Conservation (phyloP, 441 rosid species). For the Corymbia calophylla region DNA sequence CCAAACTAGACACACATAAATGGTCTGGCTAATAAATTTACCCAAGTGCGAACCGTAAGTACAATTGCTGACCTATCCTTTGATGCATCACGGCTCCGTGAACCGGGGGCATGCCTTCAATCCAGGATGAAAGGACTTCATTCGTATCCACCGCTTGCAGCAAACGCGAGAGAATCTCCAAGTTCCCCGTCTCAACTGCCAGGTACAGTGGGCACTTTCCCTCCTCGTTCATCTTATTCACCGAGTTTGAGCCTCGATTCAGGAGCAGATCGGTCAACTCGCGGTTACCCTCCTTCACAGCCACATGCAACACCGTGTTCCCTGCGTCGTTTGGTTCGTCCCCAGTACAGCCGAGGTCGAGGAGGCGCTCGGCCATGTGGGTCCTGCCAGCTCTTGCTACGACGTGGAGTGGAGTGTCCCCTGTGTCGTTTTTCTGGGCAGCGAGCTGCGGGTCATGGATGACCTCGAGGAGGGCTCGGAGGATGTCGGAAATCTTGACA, state of each 20-base stretch:
- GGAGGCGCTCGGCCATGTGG: neutral
- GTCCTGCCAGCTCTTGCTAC: neutral
- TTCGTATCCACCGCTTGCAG: neutral
- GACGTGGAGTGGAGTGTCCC: neutral
- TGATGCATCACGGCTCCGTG: neutral
- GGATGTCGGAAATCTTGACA: neutral
- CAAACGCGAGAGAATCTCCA: neutral
- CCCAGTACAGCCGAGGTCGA: fast-evolving
- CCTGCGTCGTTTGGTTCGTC: neutral
- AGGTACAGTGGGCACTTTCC: neutral
- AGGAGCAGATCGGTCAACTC: neutral
- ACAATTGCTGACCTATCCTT: neutral
- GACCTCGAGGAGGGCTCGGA: neutral
- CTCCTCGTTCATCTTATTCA: neutral
- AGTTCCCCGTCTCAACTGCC: neutral
- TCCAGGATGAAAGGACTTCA: neutral
- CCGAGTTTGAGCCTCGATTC: neutral
- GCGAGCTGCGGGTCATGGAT: neutral
- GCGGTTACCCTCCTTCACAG: neutral
- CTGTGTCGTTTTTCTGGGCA: neutral
- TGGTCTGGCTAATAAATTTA: neutral
- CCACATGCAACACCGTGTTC: neutral
- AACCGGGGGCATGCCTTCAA: neutral
- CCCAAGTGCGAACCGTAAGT: neutral
- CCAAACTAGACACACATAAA: neutral